Conservation (phyloP, 768 basidiomycete genomes). For the Pisolithus albus region DNA sequence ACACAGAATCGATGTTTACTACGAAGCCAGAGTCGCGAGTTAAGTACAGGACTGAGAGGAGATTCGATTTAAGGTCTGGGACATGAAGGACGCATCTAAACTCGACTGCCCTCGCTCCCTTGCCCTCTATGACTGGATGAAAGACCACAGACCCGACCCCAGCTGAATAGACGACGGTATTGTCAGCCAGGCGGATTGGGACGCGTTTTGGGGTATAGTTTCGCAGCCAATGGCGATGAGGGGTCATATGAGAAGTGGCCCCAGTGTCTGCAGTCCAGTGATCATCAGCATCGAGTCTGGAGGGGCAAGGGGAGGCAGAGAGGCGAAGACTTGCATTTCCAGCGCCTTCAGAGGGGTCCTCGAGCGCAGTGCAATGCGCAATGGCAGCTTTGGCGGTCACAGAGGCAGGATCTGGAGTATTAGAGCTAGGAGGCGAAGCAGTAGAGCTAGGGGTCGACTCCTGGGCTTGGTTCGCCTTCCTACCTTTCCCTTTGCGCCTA, state of each 20-base stretch:
- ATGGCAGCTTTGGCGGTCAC: background rate
- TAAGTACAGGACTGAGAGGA: conserved; percentile 7
- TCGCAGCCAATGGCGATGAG: conserved; percentile 12
- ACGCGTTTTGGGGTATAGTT: too few relatives aligned
- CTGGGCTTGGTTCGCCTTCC: background rate
- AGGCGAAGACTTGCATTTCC: conserved; percentile 8
- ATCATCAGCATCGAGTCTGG: conserved; percentile 1
- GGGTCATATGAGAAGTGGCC: conserved; percentile 31
- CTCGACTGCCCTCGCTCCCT: too few relatives aligned
- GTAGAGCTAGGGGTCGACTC: background rate
- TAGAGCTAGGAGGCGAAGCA: background rate
- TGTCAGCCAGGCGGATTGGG: too few relatives aligned
- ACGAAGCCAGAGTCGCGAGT: conserved; percentile 2
- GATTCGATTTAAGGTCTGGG: too few relatives aligned
- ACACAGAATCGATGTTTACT: conserved; percentile 3
- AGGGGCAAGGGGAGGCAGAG: background rate
- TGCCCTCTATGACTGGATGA: too few relatives aligned
- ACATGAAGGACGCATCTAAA: too few relatives aligned
- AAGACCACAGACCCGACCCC: too few relatives aligned
- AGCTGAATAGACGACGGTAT: too few relatives aligned
- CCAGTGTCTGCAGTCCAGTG: conserved; percentile 27
- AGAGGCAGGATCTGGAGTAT: background rate
- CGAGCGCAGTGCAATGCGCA: too few relatives aligned
- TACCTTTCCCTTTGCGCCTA: background rate
- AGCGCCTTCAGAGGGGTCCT: background rate